Percentiles rank a stretch among this genome's conserved stretches.
Evolutionary conservation across 2,329 filamentous ascomycete genomes (phyloP).

Genomic region (Thielaviopsis populi): DNA sequence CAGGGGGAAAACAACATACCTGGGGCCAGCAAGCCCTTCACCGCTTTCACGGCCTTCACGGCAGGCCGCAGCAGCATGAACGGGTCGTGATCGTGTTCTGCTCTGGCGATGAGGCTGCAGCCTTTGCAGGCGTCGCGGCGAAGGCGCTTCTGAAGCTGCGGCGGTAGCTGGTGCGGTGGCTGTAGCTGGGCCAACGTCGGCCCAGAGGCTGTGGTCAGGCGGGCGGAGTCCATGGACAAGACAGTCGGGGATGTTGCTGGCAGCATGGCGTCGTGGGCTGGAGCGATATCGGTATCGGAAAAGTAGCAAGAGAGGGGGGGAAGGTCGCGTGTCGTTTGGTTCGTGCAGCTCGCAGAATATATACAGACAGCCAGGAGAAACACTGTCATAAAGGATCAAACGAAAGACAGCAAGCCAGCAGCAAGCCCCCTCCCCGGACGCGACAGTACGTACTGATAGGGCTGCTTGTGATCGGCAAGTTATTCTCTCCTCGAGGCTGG

Average conservation of each 20-base stretch:
- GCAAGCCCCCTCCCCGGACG: not conserved
- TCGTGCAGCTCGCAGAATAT: not conserved
- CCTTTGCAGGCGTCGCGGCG: not conserved
- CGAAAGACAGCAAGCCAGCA: not conserved
- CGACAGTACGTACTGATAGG: not conserved
- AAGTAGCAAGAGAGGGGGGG: not conserved
- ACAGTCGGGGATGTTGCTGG: not conserved
- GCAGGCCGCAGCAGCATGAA: not conserved
- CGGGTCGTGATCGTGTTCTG: not conserved
- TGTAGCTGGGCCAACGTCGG: not conserved
- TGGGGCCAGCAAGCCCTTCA: not conserved
- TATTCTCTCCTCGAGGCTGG: not conserved
- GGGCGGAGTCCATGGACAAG: not conserved
- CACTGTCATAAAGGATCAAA: not conserved
- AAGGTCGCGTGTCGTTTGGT: not conserved
- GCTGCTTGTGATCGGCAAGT: not conserved
- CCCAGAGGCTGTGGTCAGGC: not conserved
- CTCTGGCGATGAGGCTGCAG: not conserved
- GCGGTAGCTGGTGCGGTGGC: no score
- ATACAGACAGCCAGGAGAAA: not conserved
- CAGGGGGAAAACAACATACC: not conserved
- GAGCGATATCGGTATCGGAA: no score
- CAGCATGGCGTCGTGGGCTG: no score
- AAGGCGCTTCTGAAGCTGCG: not conserved
- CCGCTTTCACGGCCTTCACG: not conserved